Evolutionary conservation across 345 rosid species (phyloP).

Genomic region (Camelina neglecta): DNA sequence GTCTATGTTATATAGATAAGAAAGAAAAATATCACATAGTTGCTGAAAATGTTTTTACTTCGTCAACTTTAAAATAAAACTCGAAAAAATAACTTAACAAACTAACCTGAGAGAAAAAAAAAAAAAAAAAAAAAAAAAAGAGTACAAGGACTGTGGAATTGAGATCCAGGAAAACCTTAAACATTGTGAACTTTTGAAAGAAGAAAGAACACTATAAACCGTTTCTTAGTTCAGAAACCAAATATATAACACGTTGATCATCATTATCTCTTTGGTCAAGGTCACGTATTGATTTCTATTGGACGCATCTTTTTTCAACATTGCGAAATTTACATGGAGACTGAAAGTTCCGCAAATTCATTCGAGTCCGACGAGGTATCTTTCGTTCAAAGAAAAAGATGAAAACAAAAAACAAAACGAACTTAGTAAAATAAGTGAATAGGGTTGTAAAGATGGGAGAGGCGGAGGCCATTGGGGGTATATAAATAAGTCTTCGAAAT

Average conservation of each 20-base stretch:
- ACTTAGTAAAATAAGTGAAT: conserved; percentile 8
- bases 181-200: background rate
- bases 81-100: background rate
- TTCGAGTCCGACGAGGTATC: background rate
- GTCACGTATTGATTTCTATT: conserved; percentile 21
- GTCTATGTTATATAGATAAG: background rate
- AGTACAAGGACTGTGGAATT: background rate
- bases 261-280: conserved; percentile 16
- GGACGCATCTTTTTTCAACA: conserved; percentile 12
- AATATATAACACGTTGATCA: background rate
- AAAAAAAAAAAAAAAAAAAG: too few species aligned
- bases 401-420: background rate
- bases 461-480: background rate
- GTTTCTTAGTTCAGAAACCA: background rate
- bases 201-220: background rate
- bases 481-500: background rate
- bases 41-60: background rate
- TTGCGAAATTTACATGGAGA: conserved; percentile 32
- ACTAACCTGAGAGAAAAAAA: background rate
- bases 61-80: background rate
- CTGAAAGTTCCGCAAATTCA: conserved; percentile 29
- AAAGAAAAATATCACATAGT: background rate
- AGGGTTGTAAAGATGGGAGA: conserved; percentile 2
- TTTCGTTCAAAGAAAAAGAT: background rate
- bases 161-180: background rate